Evolutionary conservation across 805 yeast species (phyloP).

Genomic region (Wickerhamomyces chaumierensis): DNA sequence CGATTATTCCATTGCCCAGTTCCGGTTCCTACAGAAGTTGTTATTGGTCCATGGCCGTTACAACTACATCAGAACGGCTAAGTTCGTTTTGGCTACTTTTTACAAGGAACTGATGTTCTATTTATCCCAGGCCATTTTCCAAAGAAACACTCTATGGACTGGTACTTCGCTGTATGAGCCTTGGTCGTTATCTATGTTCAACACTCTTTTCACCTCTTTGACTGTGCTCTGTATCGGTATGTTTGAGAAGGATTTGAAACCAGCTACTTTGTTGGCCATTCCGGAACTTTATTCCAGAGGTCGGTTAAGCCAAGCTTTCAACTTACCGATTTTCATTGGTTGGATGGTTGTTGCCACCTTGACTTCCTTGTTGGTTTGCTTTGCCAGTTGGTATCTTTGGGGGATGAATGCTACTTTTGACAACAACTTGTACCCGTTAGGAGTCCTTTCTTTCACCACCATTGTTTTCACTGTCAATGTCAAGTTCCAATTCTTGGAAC

Average conservation of each 20-base stretch:
- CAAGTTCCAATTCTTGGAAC: conserved; percentile 73
- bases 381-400: conserved; percentile 56
- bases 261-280: conserved; percentile 79
- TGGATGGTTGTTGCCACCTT: conserved; percentile 75
- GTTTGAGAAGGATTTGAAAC: conserved; percentile 83
- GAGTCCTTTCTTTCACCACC: conserved; percentile 64
- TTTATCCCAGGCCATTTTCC: conserved; percentile 79
- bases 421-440: conserved; percentile 72
- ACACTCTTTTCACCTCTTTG: conserved; percentile 86
- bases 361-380: conserved; percentile 63
- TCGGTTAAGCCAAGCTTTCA: conserved; percentile 62
- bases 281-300: conserved; percentile 85
- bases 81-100: conserved; percentile 86
- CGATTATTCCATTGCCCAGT: conserved; percentile 92
- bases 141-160: conserved; percentile 76
- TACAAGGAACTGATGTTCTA: conserved; percentile 90
- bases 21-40: conserved; percentile 71
- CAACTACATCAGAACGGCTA: conserved; percentile 84
- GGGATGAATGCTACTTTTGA: conserved; percentile 60
- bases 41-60: conserved; percentile 92
- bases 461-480: conserved; percentile 63
- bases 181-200: conserved; percentile 96
- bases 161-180: conserved; percentile 91
- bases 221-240: conserved; percentile 92
- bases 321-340: conserved; percentile 50